phyloP scores from a whole-genome alignment of 1,284 basidiomycete genomes.

The Cryptococcus sp. region DNA sequence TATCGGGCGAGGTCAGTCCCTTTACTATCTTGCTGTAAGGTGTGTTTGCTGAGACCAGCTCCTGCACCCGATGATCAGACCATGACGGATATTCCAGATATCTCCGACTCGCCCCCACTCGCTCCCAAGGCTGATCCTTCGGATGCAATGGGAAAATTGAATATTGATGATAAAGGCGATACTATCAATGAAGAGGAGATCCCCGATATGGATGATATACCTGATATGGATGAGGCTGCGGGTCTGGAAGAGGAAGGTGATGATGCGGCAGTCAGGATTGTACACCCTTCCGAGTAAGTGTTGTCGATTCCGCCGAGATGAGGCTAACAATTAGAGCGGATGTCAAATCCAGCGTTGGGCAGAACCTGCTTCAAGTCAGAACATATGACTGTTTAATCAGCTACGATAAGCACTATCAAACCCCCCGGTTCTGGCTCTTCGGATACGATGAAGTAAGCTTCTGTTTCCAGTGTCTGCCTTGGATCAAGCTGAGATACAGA shows the following conservation, averaged over 20 bases:
- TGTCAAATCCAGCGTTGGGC: conserved; percentile 52
- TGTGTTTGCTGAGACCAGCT: conserved; percentile 5
- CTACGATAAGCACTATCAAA: conserved; percentile 99
- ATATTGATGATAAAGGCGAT: conserved; percentile 30
- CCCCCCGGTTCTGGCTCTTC: conserved; percentile 88
- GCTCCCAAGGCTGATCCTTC: conserved; percentile 30
- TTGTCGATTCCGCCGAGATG: background rate
- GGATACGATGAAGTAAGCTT: conserved; percentile 82
- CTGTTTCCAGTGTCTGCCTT: conserved; percentile 11
- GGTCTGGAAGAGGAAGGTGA: conserved; percentile 68
- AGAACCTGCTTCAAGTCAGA: conserved; percentile 86
- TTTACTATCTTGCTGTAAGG: background rate
- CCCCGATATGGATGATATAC: conserved; percentile 84
- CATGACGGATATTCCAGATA: conserved; percentile 46
- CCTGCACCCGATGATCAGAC: conserved; percentile 20
- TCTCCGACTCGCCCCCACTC: conserved; percentile 37
- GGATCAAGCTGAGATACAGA: conserved; percentile 52
- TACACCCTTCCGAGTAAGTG: conserved; percentile 34
- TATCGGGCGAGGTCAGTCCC: conserved; percentile 39
- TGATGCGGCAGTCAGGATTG: conserved; percentile 55
- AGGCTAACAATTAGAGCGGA: conserved; percentile 34
- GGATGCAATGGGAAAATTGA: conserved; percentile 47
- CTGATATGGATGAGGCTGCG: conserved; percentile 74
- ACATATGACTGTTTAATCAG: conserved; percentile 99
- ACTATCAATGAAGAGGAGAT: conserved; percentile 53